Evolutionary conservation across 805 yeast genomes (phyloP), one percentile per base, ranked within the genome.

Genomic region (Candida caryicola): DNA sequence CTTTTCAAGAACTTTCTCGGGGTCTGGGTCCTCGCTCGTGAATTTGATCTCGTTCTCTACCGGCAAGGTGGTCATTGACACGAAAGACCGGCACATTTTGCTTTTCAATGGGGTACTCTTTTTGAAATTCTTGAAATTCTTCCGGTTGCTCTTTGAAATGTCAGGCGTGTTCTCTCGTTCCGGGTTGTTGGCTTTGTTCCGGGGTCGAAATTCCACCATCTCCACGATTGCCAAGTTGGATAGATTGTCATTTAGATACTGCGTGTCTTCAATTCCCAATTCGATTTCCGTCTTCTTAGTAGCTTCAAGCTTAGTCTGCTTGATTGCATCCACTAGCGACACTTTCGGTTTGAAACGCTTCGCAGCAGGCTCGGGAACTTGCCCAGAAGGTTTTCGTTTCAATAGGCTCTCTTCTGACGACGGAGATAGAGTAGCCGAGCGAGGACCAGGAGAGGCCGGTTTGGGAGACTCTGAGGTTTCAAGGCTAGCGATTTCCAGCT

Each of bases 41-140:
- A 41, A 33, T 12, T 28, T 31, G 17, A 44, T 39, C 21, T 37
- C 49, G 23, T 36, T 40, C 17, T 47, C 43, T 1, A 36, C 23
- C 7, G 29, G 29, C 2, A 35, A 33, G 2, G 45, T 36, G 2
- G 48, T 50, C 28, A 62, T 40, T 0, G 57, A 52, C 4, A 69
- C 56, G 42, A 52, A 65, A 8, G 59, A 54, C 36, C 66, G 59
- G 1, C 69, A 52, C 3, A 53, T 48, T 10, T 59, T 50, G 2
- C 44, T 42, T 32, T 48, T 47, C 7, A 49, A 16, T 4, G 47
- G 45, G 10, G 40, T 38, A 29, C 47, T 45, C 41, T 64, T 64
- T 21, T 41, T 47, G 51, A 71, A 71, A 4, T 43, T 54, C 37
- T 71, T 71, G 43, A 62, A 70, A 43, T 70, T 69, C 41, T 60